Percentiles rank a stretch among this genome's conserved stretches.
Evolutionary conservation across 2,329 filamentous ascomycete species (phyloP).

Genomic region (Stagonosporopsis chrysanthemi): DNA sequence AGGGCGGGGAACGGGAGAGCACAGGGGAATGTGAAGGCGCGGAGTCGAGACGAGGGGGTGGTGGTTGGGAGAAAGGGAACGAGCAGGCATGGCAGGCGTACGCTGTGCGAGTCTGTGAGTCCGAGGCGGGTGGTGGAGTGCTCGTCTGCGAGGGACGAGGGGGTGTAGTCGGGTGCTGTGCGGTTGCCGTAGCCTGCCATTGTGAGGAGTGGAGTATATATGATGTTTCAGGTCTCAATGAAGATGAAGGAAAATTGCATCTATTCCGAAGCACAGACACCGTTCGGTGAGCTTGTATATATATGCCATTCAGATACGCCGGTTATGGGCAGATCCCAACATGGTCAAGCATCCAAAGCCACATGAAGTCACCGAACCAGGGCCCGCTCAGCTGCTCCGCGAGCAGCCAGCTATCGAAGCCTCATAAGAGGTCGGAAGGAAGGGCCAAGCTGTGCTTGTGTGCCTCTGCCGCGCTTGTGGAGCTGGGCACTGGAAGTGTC

Average conservation of each 20-base stretch:
- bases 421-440: slow-evolving; percentile 29
- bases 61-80: not conserved
- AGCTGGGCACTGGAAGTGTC: slow-evolving; percentile 1
- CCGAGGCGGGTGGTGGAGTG: slow-evolving; percentile 41
- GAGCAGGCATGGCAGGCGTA: not conserved
- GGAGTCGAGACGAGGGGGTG: too few relatives aligned
- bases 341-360: slow-evolving; percentile 22
- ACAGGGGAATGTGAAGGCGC: too few relatives aligned
- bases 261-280: not conserved
- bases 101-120: slow-evolving; percentile 30
- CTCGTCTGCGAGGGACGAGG: slow-evolving; percentile 26
- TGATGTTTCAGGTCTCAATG: not conserved
- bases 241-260: not conserved
- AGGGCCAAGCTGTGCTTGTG: slow-evolving; percentile 33
- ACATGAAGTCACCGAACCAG: slow-evolving; percentile 42
- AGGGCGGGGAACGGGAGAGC: not conserved
- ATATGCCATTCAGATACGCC: not conserved
- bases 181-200: slow-evolving; percentile 51
- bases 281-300: not conserved
- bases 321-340: not conserved
- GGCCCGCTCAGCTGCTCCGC: not conserved
- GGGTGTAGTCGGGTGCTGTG: slow-evolving; percentile 31
- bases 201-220: not conserved
- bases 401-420: slow-evolving; percentile 10
- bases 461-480: slow-evolving; percentile 7